phyloP scores from a whole-genome alignment of 1,284 basidiomycete species.

The Apiotrichum porosum region DNA sequence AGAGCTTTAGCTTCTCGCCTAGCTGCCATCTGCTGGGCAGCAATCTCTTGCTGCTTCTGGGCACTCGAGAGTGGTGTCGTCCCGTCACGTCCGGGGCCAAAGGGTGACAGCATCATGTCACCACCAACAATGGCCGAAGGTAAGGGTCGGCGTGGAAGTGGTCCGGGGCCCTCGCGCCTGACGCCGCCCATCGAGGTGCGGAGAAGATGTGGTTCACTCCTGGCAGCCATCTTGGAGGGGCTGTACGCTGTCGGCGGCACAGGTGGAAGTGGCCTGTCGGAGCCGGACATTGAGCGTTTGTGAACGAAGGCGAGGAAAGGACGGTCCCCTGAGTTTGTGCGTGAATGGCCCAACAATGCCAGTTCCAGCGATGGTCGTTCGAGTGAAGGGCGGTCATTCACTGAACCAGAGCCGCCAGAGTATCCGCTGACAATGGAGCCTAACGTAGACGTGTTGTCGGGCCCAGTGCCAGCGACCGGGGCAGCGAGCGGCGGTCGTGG shows the following conservation, averaged over 20 bases:
- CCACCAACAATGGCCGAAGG: not conserved
- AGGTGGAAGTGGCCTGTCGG: not conserved
- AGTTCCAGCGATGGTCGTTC: too few species aligned
- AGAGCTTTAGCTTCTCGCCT: not conserved
- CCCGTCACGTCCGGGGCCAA: conserved; percentile 9
- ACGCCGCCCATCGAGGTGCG: conserved; percentile 1
- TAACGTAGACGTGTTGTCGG: too few species aligned
- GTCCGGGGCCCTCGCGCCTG: not conserved
- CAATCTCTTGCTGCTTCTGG: too few species aligned
- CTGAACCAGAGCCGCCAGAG: too few species aligned
- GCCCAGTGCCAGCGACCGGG: too few species aligned
- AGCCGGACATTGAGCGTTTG: not conserved
- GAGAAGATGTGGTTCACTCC: not conserved
- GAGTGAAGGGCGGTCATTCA: too few species aligned
- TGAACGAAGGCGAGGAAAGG: not conserved
- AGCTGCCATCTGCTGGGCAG: not conserved
- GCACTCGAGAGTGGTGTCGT: too few species aligned
- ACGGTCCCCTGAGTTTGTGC: not conserved
- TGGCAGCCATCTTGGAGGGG: not conserved
- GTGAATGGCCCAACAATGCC: too few species aligned
- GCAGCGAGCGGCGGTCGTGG: not conserved
- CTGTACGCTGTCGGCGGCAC: not conserved
- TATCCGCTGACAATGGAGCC: too few species aligned
- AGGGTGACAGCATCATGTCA: conserved; percentile 17
- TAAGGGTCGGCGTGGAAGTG: not conserved